Percentiles rank a stretch among this genome's conserved stretches.
Conservation (phyloP, 1,139 yeast species). For the Lodderomyces beijingensis region DNA sequence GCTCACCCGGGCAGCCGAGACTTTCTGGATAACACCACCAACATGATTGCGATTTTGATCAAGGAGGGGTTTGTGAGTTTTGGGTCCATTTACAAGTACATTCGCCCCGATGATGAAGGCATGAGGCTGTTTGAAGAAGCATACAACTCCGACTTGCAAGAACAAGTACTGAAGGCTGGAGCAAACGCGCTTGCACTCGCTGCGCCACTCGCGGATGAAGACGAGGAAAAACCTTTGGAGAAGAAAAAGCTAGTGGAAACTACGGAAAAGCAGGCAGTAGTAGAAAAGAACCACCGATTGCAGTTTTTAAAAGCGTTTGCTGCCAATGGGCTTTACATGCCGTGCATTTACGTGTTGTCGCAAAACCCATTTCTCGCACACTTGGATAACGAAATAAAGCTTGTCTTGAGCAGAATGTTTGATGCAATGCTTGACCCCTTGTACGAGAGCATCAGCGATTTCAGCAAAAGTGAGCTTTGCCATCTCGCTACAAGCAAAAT, state of each 20-base stretch:
- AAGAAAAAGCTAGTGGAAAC: slow-evolving; percentile 14
- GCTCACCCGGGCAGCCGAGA: slow-evolving; percentile 28
- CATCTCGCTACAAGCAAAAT: slow-evolving; percentile 21
- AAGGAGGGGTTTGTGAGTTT: slow-evolving; percentile 67
- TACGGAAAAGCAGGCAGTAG: slow-evolving; percentile 8
- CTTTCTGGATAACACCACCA: slow-evolving; percentile 43
- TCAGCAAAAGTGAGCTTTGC: slow-evolving; percentile 18
- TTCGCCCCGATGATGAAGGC: slow-evolving; percentile 44
- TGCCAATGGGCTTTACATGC: slow-evolving; percentile 61
- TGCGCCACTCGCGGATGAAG: slow-evolving; percentile 74
- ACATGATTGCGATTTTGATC: slow-evolving; percentile 52
- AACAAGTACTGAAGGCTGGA: slow-evolving; percentile 58
- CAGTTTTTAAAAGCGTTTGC: slow-evolving; percentile 52
- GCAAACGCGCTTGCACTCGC: slow-evolving; percentile 85
- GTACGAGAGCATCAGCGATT: slow-evolving; percentile 21
- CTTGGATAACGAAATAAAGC: slow-evolving; percentile 49
- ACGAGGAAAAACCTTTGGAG: slow-evolving; percentile 22
- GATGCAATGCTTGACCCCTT: slow-evolving; percentile 51
- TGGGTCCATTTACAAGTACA: slow-evolving; percentile 54
- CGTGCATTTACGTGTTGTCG: slow-evolving; percentile 56
- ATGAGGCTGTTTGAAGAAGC: slow-evolving; percentile 39
- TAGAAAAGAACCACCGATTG: slow-evolving; percentile 22
- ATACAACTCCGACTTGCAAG: slow-evolving; percentile 53
- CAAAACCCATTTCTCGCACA: slow-evolving; percentile 61
- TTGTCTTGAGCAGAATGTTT: slow-evolving; percentile 48